Base-by-base conservation (phyloP, 2,329 filamentous ascomycete species). In the Xylaria sp. region DNA sequence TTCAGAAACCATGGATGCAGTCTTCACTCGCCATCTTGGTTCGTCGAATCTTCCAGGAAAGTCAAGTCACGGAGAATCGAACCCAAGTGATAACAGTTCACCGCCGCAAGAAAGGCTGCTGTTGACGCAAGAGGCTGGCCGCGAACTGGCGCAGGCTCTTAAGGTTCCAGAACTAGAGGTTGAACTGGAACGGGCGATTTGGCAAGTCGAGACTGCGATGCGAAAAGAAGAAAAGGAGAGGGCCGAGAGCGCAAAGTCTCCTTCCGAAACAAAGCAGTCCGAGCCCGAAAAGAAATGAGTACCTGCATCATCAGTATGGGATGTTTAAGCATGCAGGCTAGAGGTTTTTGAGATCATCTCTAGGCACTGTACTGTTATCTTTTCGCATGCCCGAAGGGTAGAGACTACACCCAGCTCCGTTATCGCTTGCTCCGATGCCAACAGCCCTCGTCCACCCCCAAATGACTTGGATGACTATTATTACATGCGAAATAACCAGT, bases 181-280 rank as follows among this genome's bases (percentile, higher is more conserved):
- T 18, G 92, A 94, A 78, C 84, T 94, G 0, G 92, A 94, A 76
- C 84, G 92, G 52, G 92, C 92, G 5, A 89, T 94, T 67, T 90
- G 90, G 84, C 92, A 95, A 80, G 90, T 94, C 2, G 86, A 90
- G 74, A 83, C 80, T 52, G 81, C 82, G 18, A 81, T 87, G 63
- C 75, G 79, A 52, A 69, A 69, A 58, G 58, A 69, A 34, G 50
- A 72, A 55, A 59, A 1, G 1, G 51, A 59, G 13, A 51, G 18
- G 25, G 46, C 69, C 1, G 50, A 63, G 37, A 56, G 5, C 10
- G n/a, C 64, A 3, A 13, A 48, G 4, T 28, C 63, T 8, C 25
- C 59, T 46, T 28, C 37, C 34, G 18, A 65, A 37, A 3, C 60
- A 34, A 56, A 66, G 48, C 28, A 63, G 31, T 63, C 58, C 48